Conservation (phyloP, 2,329 filamentous ascomycete species). For the Fusarium sp. region DNA sequence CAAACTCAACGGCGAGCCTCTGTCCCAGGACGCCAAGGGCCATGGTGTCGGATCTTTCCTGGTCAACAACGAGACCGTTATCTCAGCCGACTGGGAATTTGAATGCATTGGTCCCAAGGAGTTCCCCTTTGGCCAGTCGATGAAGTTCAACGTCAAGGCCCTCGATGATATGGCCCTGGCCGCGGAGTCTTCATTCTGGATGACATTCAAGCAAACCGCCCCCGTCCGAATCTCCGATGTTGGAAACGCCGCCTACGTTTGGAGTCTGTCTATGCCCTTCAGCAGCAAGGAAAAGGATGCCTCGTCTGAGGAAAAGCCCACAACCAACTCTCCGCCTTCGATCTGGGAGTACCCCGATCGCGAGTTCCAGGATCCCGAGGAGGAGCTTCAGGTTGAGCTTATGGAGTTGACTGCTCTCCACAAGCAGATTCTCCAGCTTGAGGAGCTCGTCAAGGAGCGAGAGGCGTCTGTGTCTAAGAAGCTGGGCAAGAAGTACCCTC, state of each 20-base stretch:
- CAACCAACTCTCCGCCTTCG: slow-evolving; percentile 5
- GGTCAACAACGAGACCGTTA: slow-evolving; percentile 55
- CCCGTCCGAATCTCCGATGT: slow-evolving; percentile 61
- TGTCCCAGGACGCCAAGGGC: slow-evolving; percentile 59
- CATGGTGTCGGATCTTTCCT: slow-evolving; percentile 60
- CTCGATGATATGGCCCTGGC: slow-evolving; percentile 59
- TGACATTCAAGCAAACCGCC: slow-evolving; percentile 63
- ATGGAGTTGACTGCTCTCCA: slow-evolving; percentile 62
- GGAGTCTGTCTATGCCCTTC: slow-evolving; percentile 47
- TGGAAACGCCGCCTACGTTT: slow-evolving; percentile 56
- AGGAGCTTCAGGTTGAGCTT: slow-evolving; percentile 60
- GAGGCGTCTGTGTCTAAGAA: slow-evolving; percentile 58
- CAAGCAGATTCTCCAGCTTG: slow-evolving; percentile 59
- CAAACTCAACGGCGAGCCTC: slow-evolving; percentile 62
- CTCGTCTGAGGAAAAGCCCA: slow-evolving; percentile 13
- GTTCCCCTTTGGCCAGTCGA: slow-evolving; percentile 59
- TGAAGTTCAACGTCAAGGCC: slow-evolving; percentile 61
- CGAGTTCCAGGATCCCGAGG: slow-evolving; percentile 51
- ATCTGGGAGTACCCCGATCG: slow-evolving; percentile 31
- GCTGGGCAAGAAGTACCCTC: slow-evolving; percentile 50
- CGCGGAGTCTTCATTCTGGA: slow-evolving; percentile 58
- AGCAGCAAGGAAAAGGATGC: slow-evolving; percentile 32
- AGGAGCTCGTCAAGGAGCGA: slow-evolving; percentile 60
- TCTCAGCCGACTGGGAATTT: slow-evolving; percentile 64
- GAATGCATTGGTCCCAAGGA: slow-evolving; percentile 60